Percentiles rank a stretch among this genome's conserved stretches.
These are phyloP conservation scores for Blastobotrys parvus DNA, from an alignment of 805 yeast species.

Conservation along the genomic window DNA sequence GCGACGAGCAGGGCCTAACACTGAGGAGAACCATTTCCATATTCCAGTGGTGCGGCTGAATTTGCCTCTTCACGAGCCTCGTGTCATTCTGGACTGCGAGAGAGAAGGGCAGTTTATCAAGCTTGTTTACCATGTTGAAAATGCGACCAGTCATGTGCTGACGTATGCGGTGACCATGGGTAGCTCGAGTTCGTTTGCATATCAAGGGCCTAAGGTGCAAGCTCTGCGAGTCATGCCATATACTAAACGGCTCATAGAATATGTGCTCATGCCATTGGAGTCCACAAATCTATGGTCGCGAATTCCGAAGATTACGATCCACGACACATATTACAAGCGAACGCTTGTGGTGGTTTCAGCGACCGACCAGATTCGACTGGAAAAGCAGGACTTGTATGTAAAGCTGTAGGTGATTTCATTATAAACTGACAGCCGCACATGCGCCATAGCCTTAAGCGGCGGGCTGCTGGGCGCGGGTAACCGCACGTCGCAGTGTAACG, in stretches of 20 bases:
- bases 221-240: slow-evolving; percentile 52
- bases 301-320: slow-evolving; percentile 57
- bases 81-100: slow-evolving; percentile 41
- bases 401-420: too few species aligned
- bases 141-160: slow-evolving; percentile 64
- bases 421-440: too few species aligned
- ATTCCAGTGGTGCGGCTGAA: slow-evolving; percentile 41
- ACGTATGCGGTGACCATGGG: slow-evolving; percentile 47
- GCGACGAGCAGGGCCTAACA: slow-evolving; percentile 17
- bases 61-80: slow-evolving; percentile 61
- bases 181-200: slow-evolving; percentile 32
- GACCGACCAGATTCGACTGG: slow-evolving; percentile 8
- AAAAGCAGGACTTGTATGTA: slow-evolving; percentile 8
- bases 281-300: slow-evolving; percentile 16
- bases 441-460: too few species aligned
- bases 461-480: too few species aligned
- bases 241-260: slow-evolving; percentile 34
- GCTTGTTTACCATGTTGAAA: slow-evolving; percentile 48
- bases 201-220: slow-evolving; percentile 29
- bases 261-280: slow-evolving; percentile 22
- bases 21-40: slow-evolving; percentile 11
- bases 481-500: too few species aligned
- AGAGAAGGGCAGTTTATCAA: slow-evolving; percentile 2
- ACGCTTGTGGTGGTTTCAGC: slow-evolving; percentile 45
- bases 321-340: slow-evolving; percentile 61